Evolutionary conservation across 371 early-diverging fungal genomes (phyloP), one percentile per base, ranked within the genome.

Genomic region (Umbelopsis sp.): DNA sequence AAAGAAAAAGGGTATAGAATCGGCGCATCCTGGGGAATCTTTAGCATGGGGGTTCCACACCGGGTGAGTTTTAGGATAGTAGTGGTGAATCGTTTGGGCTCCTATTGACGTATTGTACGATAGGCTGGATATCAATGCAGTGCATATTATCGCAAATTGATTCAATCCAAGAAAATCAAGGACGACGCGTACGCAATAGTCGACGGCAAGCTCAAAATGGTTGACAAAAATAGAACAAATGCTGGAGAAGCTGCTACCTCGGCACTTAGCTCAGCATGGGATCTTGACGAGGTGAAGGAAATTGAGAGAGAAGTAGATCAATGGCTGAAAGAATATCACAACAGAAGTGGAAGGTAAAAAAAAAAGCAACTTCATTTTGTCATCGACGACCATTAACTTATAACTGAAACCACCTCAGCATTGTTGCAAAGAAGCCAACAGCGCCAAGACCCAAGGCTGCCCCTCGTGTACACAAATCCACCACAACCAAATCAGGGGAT

Each of bases 121-220:
- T 69, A 78, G 79, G 88, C 87, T 9, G 89, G 89, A 22, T 89
- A 89, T 65, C 88, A 87, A 65, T 89, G 89, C 70, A 89, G 88
- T 74, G 78, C 83, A 14, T 86, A 87, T 50, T 87, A 89, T 67
- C 77, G 88, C 4, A 85, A 79, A 45, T 72, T 89, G 0, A 72
- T 89, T 12, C 73, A 76, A 48, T 77, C 80, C 10, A 78, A 80
- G 8, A 80, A 71, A 62, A 53, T 89, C 8, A 74, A 76, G 14
- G 86, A 87, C 44, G 83, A 82, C 6, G 78, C 83, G 2, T 87
- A 87, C 63, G 76, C 73, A 0, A 77, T 83, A 41, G 79, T 82
- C 2, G 79, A 79, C 45, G 89, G 88, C 32, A 87, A 87, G 48
- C 64, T 87, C 16, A 75, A 85, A 44, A 84, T 82, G 72, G 70